Conservation (phyloP, 495 filamentous ascomycete genomes). For the Wilcoxina mikolae region DNA sequence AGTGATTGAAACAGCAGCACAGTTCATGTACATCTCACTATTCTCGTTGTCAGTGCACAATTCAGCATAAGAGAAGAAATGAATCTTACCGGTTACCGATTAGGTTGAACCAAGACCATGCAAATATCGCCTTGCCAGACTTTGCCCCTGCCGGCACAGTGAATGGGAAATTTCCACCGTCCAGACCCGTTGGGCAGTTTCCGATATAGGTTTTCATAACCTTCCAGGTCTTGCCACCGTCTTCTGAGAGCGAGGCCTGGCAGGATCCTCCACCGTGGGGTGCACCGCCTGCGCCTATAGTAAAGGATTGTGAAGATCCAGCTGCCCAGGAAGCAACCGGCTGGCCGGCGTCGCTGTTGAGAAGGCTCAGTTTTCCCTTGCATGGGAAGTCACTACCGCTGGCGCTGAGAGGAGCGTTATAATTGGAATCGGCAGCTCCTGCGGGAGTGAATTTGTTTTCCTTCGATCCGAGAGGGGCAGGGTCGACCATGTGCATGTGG, state of each 20-base stretch:
- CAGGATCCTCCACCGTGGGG: constrained; percentile 50
- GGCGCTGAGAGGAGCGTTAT: constrained; percentile 39
- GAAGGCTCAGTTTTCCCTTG: constrained; percentile 48
- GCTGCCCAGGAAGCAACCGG: constrained; percentile 39
- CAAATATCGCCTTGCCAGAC: constrained; percentile 14
- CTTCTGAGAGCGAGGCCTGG: constrained; percentile 49
- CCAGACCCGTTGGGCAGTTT: constrained; percentile 37
- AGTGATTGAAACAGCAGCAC: constrained; percentile 40
- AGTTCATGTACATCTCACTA: constrained; percentile 51
- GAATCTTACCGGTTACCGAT: constrained; percentile 32
- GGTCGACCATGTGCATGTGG: constrained; percentile 47
- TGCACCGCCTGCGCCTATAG: constrained; percentile 39
- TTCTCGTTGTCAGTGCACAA: constrained; percentile 30
- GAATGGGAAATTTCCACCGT: constrained; percentile 40
- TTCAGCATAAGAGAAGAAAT: neutral
- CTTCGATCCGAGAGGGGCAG: constrained; percentile 41
- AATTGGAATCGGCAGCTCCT: constrained; percentile 41
- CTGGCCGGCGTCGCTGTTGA: constrained; percentile 35
- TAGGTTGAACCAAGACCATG: constrained; percentile 41
- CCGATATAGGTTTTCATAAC: constrained; percentile 54
- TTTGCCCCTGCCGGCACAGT: constrained; percentile 42
- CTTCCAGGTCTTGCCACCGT: constrained; percentile 44
- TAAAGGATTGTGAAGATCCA: constrained; percentile 44
- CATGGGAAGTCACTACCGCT: constrained; percentile 45
- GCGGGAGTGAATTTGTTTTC: constrained; percentile 35